These are phyloP conservation scores for Hordeum vulgare DNA, from an alignment of 176 grass and related monocot genomes.

Conservation along the genomic window MorexV3_pseudomolecules_assembly NC_058521.1:606932036-606932535, in stretches of 20 bases:
- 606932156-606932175: not conserved
- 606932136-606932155: not conserved
- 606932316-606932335: too few species aligned
- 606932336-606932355: too few species aligned
- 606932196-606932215: conserved; percentile 92
- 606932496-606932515: not conserved
- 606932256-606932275: not conserved
- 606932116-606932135: not conserved
- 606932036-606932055: not conserved
- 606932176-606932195: conserved; percentile 51
- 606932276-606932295: not conserved
- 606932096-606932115: not conserved
- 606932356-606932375: not conserved
- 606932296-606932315: too few species aligned
- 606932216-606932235: conserved; percentile 86
- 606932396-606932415: not conserved
- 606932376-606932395: not conserved
- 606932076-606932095: not conserved
- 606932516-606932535: not conserved
- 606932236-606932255: conserved; percentile 85
- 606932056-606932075: not conserved
- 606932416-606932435: not conserved
- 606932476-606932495: not conserved
- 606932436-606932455: not conserved
- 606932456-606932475: not conserved